Evolutionary conservation across 228 moss, liverwort and hornwort species (phyloP).

Genomic region (Sphagnum fallax): DNA sequence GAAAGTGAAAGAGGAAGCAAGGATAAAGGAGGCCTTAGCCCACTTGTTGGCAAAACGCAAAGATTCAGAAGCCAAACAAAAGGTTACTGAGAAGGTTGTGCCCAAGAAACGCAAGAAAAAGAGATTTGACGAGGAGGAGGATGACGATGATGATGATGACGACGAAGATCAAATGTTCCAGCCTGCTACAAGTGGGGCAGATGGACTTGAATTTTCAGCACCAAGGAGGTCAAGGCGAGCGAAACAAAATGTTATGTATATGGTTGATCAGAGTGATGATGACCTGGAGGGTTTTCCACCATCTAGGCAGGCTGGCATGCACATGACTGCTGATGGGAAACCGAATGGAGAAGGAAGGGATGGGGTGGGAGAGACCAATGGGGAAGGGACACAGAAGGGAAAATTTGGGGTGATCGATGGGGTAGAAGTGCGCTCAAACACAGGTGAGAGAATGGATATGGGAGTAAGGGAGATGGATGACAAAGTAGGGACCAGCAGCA

Average conservation of each 20-base stretch:
- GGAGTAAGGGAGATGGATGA: background rate
- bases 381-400: constrained; percentile 39
- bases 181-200: constrained; percentile 7
- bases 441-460: background rate
- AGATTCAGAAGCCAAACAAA: constrained; percentile 35
- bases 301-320: constrained; percentile 9
- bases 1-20: constrained; percentile 42
- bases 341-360: constrained; percentile 8
- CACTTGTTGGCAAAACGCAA: constrained; percentile 29
- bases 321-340: constrained; percentile 5
- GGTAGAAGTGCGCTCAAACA: constrained; percentile 3
- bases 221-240: constrained; percentile 42
- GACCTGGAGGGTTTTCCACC: constrained; percentile 37
- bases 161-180: constrained; percentile 18
- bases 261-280: constrained; percentile 47
- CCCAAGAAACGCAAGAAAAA: constrained; percentile 31
- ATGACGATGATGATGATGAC: constrained; percentile 40
- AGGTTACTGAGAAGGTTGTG: constrained; percentile 14
- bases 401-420: constrained; percentile 8
- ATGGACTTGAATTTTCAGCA: constrained; percentile 4
- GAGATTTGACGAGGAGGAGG: constrained; percentile 24
- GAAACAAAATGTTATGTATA: constrained; percentile 48
- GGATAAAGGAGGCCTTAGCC: constrained; percentile 41
- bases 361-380: constrained; percentile 18
- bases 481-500: background rate